These are phyloP conservation scores for Paradendryphiella salina DNA, from an alignment of 2,329 filamentous ascomycete genomes.

Conservation along the genomic window DNA sequence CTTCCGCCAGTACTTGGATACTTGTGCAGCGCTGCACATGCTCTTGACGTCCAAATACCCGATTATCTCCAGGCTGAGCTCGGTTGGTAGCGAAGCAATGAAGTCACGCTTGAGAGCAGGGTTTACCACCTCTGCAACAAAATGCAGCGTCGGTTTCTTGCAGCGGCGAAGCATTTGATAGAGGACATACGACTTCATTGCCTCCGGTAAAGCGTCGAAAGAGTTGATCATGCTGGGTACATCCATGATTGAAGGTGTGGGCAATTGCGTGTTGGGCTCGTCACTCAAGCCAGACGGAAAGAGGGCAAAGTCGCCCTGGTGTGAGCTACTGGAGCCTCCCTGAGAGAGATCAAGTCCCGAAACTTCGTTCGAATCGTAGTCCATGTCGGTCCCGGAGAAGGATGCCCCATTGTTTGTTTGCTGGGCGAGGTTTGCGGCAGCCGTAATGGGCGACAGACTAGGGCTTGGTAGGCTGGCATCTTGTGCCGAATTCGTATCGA, in stretches of 20 bases:
- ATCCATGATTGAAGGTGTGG: constrained; percentile 63
- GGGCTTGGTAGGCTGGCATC: constrained; percentile 95
- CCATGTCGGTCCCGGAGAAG: constrained; percentile 30
- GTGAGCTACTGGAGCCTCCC: constrained; percentile 16
- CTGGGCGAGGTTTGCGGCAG: constrained; percentile 66
- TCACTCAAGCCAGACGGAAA: constrained; percentile 24
- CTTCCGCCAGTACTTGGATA: constrained; percentile 91
- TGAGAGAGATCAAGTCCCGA: constrained; percentile 45
- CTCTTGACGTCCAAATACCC: constrained; percentile 84
- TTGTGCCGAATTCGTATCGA: constrained; percentile 74
- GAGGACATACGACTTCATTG: constrained; percentile 95
- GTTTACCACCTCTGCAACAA: constrained; percentile 88
- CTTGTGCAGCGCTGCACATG: constrained; percentile 86
- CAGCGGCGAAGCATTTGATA: constrained; percentile 91
- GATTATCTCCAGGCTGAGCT: constrained; percentile 85
- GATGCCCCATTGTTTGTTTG: constrained; percentile 39
- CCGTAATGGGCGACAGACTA: constrained; percentile 84
- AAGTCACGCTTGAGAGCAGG: constrained; percentile 95
- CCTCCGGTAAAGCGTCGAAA: constrained; percentile 87
- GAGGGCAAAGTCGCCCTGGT: constrained; percentile 20
- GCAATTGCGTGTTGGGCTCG: constrained; percentile 41
- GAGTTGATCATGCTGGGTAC: constrained; percentile 84
- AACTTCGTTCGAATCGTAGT: constrained; percentile 43
- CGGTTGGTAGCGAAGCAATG: constrained; percentile 76
- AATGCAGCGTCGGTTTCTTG: constrained; percentile 82